A percentile compares a stretch with the other conserved stretches of the same genome.
Evolutionary conservation across 495 filamentous ascomycete species (phyloP).

Genomic region (Aspergillus kassunensis): DNA sequence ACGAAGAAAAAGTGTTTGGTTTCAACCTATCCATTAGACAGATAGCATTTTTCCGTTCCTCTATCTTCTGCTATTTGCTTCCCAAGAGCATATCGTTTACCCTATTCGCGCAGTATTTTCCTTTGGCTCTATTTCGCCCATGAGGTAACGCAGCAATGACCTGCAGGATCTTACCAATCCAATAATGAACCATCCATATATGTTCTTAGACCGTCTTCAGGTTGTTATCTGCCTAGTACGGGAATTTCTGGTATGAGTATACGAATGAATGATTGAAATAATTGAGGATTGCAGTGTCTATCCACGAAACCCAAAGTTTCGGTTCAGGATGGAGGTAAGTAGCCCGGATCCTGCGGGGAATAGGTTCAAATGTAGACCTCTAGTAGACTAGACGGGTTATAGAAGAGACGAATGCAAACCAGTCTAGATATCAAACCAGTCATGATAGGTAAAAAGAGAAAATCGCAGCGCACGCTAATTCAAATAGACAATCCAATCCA

Average conservation of each 20-base stretch:
- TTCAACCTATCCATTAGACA: constrained; percentile 11
- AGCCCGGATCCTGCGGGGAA: no score
- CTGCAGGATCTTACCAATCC: constrained; percentile 4
- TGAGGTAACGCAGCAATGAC: constrained; percentile 2
- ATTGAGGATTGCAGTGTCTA: neutral
- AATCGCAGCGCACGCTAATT: constrained; percentile 10
- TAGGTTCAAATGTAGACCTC: no score
- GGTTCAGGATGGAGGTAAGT: neutral
- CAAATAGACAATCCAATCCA: neutral
- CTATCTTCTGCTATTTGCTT: neutral
- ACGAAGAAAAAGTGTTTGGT: constrained; percentile 21
- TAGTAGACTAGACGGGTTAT: no score
- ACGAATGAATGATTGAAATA: constrained; percentile 39
- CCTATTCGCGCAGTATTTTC: constrained; percentile 1
- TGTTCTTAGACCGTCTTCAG: constrained; percentile 12
- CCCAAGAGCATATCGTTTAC: no score
- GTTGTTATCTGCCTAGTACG: constrained; percentile 2
- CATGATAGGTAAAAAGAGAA: neutral
- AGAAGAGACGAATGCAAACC: no score
- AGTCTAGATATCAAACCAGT: no score
- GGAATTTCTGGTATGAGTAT: constrained; percentile 33
- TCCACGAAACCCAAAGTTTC: neutral
- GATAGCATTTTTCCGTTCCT: constrained; percentile 11
- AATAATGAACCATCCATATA: constrained; percentile 5
- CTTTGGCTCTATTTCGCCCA: constrained; percentile 1